Base-by-base conservation (phyloP, 768 basidiomycete genomes). In the Naganishia vaughanmartiniae region DNA sequence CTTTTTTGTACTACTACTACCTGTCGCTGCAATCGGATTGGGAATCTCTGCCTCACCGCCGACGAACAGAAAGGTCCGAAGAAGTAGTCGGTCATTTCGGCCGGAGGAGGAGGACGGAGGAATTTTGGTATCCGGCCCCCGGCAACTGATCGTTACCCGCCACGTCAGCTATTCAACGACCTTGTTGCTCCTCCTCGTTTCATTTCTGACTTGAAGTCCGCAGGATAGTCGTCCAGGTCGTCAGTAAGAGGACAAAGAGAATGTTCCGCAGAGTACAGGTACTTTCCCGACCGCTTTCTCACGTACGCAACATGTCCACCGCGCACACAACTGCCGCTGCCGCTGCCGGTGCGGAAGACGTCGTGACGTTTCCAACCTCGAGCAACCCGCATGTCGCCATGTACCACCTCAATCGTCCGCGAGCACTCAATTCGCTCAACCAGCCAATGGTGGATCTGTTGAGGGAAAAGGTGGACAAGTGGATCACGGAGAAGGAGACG, bases 361-460 rank as follows among this genome's bases (percentile, higher is more conserved):
- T 63, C 11, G 60, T 63, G n/a, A 63, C 60, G 7, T 63, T 63
- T 26, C 60, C 60, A 24, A 45, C 26, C 24, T 63, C 42, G 21
- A 42, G 39, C 11, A 63, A 63, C 39, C 39, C 60, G n/a, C 60
- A 87, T 85, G 28, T 63, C 12, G 60, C 60, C n/a, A 42, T 39
- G 60, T 93, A 89, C 76, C 84, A 87, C 51, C 87, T 98, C 66
- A 95, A 96, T 76, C 85, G 93, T 66, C 87, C 90, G 0, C 79
- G 79, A 71, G 90, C 91, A 80, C 84, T 90, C 39, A 98, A 98
- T 83, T 87, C 91, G 2, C 85, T 97, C 67, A 87, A 91, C 78
- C 83, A 85, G 48, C 83, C 86, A 45, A 95, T 96, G 92, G 86
- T 96, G 33, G 79, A 85, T 33, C 74, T 86, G 10, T 83, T 98